Percentiles rank a stretch among this genome's conserved stretches.
phyloP scores from a whole-genome alignment of 371 early-diverging fungal species.

The Zychaea mexicana region DNA sequence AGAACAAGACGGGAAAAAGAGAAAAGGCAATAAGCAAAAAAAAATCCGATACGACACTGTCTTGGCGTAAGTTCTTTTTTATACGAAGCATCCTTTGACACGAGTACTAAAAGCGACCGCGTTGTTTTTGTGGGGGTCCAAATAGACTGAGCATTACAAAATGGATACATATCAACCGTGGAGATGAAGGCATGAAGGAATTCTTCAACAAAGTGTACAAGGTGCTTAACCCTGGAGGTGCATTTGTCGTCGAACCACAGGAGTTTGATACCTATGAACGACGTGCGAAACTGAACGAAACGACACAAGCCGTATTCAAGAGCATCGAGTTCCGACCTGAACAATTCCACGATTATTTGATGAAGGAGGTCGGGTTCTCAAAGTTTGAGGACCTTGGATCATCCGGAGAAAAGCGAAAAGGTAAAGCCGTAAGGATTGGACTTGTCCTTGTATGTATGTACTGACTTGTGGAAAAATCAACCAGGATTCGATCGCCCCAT shows the following conservation, averaged over 20 bases:
- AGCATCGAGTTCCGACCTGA: slow-evolving; percentile 34
- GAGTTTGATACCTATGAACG: slow-evolving; percentile 55
- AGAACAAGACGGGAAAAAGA: neutral
- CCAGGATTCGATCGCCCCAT: slow-evolving; percentile 6
- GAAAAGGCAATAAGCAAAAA: too few relatives aligned
- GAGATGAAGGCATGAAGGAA: slow-evolving; percentile 72
- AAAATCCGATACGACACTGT: slow-evolving; percentile 48
- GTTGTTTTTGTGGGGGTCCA: neutral
- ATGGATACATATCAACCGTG: slow-evolving; percentile 83
- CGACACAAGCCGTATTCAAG: slow-evolving; percentile 19
- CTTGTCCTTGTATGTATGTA: too few relatives aligned
- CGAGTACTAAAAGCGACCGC: neutral
- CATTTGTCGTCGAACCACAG: slow-evolving; percentile 79
- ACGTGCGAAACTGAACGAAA: slow-evolving; percentile 40
- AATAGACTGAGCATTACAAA: slow-evolving; percentile 70
- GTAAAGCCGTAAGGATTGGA: too few relatives aligned
- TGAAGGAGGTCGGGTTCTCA: slow-evolving; percentile 35
- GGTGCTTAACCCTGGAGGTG: slow-evolving; percentile 61
- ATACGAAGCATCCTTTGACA: neutral
- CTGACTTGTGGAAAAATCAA: too few relatives aligned
- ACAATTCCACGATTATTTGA: slow-evolving; percentile 34
- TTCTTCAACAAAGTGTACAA: slow-evolving; percentile 71
- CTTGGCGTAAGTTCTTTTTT: slow-evolving; percentile 37
- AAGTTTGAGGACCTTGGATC: neutral
- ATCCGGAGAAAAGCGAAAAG: neutral